phyloP scores from a whole-genome alignment of 148 eudicot species.

The Agrostemma githago region DNA sequence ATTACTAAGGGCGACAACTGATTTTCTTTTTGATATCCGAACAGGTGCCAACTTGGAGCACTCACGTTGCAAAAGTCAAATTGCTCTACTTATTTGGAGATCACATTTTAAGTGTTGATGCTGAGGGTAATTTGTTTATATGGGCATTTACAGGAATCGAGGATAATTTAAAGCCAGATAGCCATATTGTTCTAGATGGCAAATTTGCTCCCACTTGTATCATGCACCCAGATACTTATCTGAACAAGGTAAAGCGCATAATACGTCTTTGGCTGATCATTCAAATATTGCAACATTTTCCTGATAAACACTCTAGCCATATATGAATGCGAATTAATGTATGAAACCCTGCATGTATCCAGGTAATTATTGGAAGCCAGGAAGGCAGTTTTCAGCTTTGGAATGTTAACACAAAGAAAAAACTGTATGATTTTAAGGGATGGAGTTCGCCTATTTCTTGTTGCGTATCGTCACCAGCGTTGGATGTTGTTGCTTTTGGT shows the following conservation, averaged over 20 bases:
- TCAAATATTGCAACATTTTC: not conserved
- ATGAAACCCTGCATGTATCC: slow-evolving; percentile 27
- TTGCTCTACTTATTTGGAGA: slow-evolving; percentile 81
- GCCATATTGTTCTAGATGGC: slow-evolving; percentile 58
- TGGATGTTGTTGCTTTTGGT: slow-evolving; percentile 96
- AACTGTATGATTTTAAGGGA: slow-evolving; percentile 74
- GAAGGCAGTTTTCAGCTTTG: slow-evolving; percentile 88
- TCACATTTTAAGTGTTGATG: slow-evolving; percentile 82
- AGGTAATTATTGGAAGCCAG: slow-evolving; percentile 84
- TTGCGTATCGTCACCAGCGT: slow-evolving; percentile 92
- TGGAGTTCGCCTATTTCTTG: slow-evolving; percentile 74
- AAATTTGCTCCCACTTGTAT: slow-evolving; percentile 71
- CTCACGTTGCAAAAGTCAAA: slow-evolving; percentile 71
- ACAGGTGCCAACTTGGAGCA: slow-evolving; percentile 91
- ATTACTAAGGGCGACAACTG: not conserved
- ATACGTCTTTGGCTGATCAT: not conserved
- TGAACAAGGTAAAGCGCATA: slow-evolving; percentile 63
- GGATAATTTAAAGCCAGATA: slow-evolving; percentile 56
- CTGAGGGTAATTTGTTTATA: slow-evolving; percentile 58
- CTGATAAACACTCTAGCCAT: not conserved
- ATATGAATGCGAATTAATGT: slow-evolving; percentile 3
- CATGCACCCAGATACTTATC: slow-evolving; percentile 94
- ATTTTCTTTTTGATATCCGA: not conserved
- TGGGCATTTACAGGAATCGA: slow-evolving; percentile 92
- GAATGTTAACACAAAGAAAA: slow-evolving; percentile 85